Conservation (phyloP, 2,329 filamentous ascomycete species). For the Chrysoporthe cubensis region DNA sequence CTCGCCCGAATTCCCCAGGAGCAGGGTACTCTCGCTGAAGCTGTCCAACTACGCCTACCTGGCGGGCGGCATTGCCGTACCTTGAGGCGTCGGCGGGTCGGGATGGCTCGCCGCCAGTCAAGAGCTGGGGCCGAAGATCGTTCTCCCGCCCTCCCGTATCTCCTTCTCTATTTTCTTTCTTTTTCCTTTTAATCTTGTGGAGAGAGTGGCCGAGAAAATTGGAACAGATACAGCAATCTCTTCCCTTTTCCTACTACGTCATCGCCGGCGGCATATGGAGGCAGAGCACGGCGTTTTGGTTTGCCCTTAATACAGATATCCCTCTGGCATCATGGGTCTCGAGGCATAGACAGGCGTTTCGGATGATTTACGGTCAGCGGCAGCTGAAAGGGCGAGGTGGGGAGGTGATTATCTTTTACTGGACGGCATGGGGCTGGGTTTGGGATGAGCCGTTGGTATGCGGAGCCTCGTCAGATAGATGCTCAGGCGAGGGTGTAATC, state of each 20-base stretch:
- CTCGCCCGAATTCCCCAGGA: slow-evolving; percentile 57
- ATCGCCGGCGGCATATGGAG: slow-evolving; percentile 15
- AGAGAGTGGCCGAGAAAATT: background rate
- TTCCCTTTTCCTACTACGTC: background rate
- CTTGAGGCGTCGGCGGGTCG: slow-evolving; percentile 21
- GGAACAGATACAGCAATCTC: slow-evolving; percentile 4
- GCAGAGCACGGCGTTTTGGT: slow-evolving; percentile 29
- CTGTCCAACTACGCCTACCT: slow-evolving; percentile 61
- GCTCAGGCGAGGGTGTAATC: background rate
- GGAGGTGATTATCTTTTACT: background rate
- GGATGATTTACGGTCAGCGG: background rate
- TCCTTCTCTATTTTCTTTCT: background rate
- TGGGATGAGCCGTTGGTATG: background rate
- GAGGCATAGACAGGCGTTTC: slow-evolving; percentile 27
- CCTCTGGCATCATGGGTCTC: slow-evolving; percentile 19
- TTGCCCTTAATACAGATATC: slow-evolving; percentile 14
- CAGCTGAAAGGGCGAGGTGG: background rate
- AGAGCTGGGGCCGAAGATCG: background rate
- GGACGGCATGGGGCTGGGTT: background rate
- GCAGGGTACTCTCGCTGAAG: slow-evolving; percentile 59
- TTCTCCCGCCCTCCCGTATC: background rate
- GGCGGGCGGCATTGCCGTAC: slow-evolving; percentile 43
- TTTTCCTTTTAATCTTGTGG: slow-evolving; percentile 1
- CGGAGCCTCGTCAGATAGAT: background rate
- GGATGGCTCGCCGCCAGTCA: background rate